Percentiles rank a stretch among this genome's conserved stretches.
These are phyloP conservation scores for Myriosclerotinia curreyana DNA, from an alignment of 2,329 filamentous ascomycete species.

Conservation along the genomic window DNA sequence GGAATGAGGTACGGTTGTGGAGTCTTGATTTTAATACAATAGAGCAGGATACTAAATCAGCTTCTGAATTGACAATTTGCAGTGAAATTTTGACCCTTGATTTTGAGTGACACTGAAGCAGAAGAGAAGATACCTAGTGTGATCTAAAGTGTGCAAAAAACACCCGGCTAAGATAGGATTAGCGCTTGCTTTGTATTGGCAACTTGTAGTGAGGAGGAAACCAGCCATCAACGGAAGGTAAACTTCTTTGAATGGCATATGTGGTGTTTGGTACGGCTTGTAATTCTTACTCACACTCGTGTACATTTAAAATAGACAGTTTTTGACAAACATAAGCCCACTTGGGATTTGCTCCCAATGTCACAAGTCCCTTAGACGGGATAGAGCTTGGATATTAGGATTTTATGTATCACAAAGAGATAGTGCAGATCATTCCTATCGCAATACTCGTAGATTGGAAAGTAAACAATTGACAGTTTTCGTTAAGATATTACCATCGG, in stretches of 20 bases:
- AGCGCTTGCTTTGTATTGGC: neutral
- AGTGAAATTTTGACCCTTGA: neutral
- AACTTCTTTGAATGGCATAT: neutral
- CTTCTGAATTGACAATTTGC: neutral
- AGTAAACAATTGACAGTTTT: neutral
- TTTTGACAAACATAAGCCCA: neutral
- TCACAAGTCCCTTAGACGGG: neutral
- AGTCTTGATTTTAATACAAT: neutral
- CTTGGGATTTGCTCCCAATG: neutral
- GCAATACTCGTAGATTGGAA: neutral
- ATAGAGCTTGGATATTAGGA: neutral
- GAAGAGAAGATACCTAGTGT: neutral
- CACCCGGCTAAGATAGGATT: neutral
- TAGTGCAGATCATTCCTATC: neutral
- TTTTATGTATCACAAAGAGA: neutral
- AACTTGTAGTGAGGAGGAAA: neutral
- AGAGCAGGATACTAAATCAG: neutral
- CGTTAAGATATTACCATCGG: slow-evolving; percentile 6
- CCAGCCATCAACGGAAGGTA: neutral
- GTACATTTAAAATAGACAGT: neutral
- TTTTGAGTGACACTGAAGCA: neutral
- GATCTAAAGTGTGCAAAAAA: neutral
- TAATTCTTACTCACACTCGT: neutral
- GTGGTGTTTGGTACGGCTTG: neutral
- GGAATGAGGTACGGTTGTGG: no score